Percentiles rank a stretch among this genome's conserved stretches.
Conservation (phyloP, 257 asterid species). For the Solanum pinnatisectum region DNA sequence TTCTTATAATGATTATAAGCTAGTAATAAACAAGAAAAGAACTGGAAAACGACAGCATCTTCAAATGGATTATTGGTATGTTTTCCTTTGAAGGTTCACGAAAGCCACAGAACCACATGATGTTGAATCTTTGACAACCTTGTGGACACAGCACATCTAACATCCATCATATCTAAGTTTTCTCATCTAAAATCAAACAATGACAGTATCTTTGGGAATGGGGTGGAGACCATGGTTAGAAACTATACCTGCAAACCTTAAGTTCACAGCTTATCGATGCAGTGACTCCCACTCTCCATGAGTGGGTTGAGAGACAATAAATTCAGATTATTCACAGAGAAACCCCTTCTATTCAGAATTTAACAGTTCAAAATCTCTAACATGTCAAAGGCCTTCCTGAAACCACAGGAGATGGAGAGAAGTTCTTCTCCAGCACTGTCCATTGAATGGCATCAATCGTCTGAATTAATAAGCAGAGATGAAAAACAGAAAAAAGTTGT, state of each 20-base stretch:
- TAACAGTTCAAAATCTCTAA: background rate
- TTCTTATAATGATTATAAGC: background rate
- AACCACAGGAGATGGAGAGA: background rate
- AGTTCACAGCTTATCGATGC: background rate
- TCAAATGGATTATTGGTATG: background rate
- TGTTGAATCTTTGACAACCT: background rate
- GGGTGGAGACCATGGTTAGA: background rate
- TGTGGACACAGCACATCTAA: background rate
- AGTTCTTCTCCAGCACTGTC: background rate
- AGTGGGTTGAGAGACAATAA: background rate
- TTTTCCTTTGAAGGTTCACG: background rate
- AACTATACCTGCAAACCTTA: background rate
- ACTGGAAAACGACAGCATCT: background rate
- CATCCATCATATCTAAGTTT: background rate
- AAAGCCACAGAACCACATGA: background rate
- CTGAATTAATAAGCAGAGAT: background rate
- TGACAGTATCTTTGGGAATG: background rate
- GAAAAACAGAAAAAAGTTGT: background rate
- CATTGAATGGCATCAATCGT: background rate
- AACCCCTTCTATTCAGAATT: background rate
- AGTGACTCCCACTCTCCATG: background rate
- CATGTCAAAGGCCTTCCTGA: background rate
- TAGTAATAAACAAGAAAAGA: slow-evolving; percentile 2
- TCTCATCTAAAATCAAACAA: background rate
- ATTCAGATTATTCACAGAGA: background rate